Conservation (phyloP, 116 monocot species). For the Papilionanthe hybrid region DNA sequence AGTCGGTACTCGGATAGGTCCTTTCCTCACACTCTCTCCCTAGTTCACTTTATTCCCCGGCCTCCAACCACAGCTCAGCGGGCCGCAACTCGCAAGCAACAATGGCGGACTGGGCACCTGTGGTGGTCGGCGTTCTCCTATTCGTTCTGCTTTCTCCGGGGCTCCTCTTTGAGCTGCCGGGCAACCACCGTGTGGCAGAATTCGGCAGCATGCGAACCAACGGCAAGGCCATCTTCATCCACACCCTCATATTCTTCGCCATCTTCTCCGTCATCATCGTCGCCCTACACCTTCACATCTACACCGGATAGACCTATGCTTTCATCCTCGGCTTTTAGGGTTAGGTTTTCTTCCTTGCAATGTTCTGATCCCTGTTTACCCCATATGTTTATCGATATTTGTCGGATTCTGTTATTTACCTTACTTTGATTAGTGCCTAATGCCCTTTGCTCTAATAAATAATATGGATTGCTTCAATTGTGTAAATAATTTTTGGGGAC, state of each 20-base stretch:
- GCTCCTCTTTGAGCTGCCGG: conserved; percentile 41
- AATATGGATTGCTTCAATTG: background rate
- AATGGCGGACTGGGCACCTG: conserved; percentile 58
- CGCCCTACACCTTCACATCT: conserved; percentile 50
- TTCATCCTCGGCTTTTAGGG: conserved; percentile 6
- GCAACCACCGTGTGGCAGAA: conserved; percentile 26
- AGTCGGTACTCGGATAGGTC: background rate
- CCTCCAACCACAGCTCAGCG: too few relatives aligned
- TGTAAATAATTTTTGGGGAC: background rate
- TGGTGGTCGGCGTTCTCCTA: conserved; percentile 51
- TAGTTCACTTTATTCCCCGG: background rate
- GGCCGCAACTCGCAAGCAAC: background rate
- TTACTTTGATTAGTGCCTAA: background rate
- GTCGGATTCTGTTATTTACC: background rate
- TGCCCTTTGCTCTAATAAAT: background rate
- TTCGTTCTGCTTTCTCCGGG: conserved; percentile 53
- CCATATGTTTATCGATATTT: background rate
- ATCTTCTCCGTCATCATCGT: conserved; percentile 41
- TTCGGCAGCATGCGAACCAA: conserved; percentile 48
- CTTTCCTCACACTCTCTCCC: background rate
- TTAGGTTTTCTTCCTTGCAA: conserved; percentile 1
- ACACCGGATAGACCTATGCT: conserved; percentile 30
- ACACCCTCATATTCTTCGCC: conserved; percentile 57
- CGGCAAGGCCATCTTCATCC: conserved; percentile 41
- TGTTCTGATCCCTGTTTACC: background rate